phyloP scores from a whole-genome alignment of 2,329 filamentous ascomycete species.

The Cercospora brassicicola region DNA sequence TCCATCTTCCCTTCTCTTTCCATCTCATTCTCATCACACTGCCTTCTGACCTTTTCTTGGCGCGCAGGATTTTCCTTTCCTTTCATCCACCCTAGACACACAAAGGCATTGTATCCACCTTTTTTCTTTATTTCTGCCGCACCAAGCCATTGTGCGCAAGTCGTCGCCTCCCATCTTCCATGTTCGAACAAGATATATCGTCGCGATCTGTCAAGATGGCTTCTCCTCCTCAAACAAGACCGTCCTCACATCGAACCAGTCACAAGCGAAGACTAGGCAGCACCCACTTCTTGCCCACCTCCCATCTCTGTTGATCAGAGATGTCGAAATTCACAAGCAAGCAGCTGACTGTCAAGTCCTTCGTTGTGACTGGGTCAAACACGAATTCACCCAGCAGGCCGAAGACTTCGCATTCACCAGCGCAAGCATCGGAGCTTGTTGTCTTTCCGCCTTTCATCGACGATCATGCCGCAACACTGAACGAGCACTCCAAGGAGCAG shows the following conservation, averaged over 20 bases:
- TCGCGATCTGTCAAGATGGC: not conserved
- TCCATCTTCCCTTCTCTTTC: not conserved
- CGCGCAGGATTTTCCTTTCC: not conserved
- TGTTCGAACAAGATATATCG: not conserved
- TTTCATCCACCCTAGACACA: not conserved
- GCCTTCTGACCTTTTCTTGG: not conserved
- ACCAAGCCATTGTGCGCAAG: not conserved
- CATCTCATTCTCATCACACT: not conserved
- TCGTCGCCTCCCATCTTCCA: not conserved
- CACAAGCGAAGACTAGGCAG: not conserved
- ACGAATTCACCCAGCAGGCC: not conserved
- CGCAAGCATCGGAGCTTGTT: not conserved
- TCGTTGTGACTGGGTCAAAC: not conserved
- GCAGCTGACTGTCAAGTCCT: not conserved
- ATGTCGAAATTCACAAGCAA: not conserved
- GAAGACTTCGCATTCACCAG: not conserved
- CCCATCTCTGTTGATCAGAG: slow-evolving; percentile 3
- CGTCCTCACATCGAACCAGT: not conserved
- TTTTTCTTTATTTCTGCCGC: not conserved
- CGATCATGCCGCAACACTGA: not conserved
- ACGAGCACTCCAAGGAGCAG: not conserved
- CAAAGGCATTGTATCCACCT: not conserved
- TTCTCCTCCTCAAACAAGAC: not conserved
- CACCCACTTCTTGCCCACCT: not conserved
- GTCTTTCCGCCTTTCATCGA: not conserved